Conservation (phyloP, 768 basidiomycete genomes). For the Rhodotorula graminis region DNA sequence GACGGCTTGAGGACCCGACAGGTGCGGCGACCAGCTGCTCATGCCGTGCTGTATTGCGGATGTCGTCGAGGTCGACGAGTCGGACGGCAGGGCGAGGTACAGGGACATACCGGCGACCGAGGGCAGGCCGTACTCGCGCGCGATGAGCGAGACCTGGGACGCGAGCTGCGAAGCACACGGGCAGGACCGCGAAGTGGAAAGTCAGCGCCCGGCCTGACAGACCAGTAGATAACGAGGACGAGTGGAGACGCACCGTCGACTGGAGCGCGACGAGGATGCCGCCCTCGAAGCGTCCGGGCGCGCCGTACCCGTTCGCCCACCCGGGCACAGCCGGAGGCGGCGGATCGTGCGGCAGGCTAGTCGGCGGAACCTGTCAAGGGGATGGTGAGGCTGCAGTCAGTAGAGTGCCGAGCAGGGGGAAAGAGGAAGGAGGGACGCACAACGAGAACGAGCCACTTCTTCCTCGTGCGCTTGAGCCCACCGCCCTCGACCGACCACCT, state of each 20-base stretch:
- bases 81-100: conserved; percentile 59
- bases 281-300: background rate
- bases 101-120: conserved; percentile 70
- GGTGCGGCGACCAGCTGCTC: background rate
- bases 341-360: conserved; percentile 13
- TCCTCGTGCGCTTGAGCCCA: background rate
- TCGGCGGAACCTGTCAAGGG: conserved; percentile 6
- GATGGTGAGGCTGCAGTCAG: background rate
- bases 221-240: background rate
- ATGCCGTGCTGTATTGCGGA: background rate
- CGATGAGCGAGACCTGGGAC: conserved; percentile 70
- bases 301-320: conserved; percentile 11
- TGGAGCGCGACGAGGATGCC: conserved; percentile 24
- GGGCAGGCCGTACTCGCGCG: conserved; percentile 74
- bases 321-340: conserved; percentile 9
- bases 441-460: conserved; percentile 20
- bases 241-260: conserved; percentile 4
- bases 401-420: background rate
- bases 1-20: background rate
- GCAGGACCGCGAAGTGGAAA: background rate
- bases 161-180: conserved; percentile 55
- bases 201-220: too few species aligned
- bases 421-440: background rate
- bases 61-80: background rate
- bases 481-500: background rate